Base-by-base conservation (phyloP, 257 asterid species). In the Echites panduratus region DNA sequence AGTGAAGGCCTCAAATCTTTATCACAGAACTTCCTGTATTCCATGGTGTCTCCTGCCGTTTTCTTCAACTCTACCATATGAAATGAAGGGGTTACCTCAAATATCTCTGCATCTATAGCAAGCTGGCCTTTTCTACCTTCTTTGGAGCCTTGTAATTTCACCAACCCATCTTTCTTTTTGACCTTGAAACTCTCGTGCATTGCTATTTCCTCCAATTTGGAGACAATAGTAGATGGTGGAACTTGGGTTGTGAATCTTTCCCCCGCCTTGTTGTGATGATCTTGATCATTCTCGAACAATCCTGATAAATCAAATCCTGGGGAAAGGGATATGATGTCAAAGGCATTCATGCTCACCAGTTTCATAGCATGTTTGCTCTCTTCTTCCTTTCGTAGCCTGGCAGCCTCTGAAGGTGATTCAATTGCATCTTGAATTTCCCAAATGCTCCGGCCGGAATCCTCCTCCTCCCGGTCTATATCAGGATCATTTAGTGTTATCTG, bases 21-120 rank as follows among this genome's bases (percentile, higher is more conserved):
- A 73, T 94, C 91, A 65, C 90, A 85, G 62, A 95, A 95, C 53
- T 84, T 80, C 43, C 63, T 62, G 49, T 95, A 95, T 79, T 95
- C 99, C 86, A 92, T 75, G 0, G 97, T 89, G 50, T 90, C 97
- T 0, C 98, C 98, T 11, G 92, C 82, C 0, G 80, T 76, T 79
- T 92, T 92, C 85, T 79, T 90, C 74, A 95, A 90, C 82, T 95
- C 99, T 73, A 95, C 93, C 79, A 95, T 82, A 17, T 88, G 96
- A 70, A 89, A 88, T 52, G 99, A 87, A n/a, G 98, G 99, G 7
- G 96, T 79, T 40, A 95, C 88, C 81, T 95, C 98, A 29, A 86
- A 92, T n/a, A 95, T 89, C 84, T 92, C 94, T 0, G 95, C 91
- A 7, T 95, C 94, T 4, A 95, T 89, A 6, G 79, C 82, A 66